These are phyloP conservation scores for Ustilago trichophora DNA, from an alignment of 1,284 basidiomycete genomes.

Conservation along the genomic window DNA sequence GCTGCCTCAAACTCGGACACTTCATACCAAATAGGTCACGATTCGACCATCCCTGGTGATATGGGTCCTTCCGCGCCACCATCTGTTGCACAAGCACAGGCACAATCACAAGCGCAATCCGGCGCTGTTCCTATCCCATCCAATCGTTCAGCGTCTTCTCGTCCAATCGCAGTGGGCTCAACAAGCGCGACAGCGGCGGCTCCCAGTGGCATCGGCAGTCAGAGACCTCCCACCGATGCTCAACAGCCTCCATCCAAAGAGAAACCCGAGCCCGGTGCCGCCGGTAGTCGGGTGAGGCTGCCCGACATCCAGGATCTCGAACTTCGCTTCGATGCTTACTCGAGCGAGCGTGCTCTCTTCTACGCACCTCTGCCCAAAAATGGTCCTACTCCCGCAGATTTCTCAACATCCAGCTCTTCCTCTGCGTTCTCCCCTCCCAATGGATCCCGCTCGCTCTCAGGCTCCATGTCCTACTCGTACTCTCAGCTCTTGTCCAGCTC, in stretches of 20 bases:
- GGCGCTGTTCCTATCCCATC: slow-evolving; percentile 8
- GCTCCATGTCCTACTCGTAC: slow-evolving; percentile 36
- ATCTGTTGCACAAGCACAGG: too few relatives aligned
- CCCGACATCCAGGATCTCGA: slow-evolving; percentile 42
- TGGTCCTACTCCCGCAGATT: slow-evolving; percentile 22
- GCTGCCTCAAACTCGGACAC: not conserved
- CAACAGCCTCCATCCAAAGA: not conserved
- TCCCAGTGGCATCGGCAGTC: not conserved
- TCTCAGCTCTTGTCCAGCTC: slow-evolving; percentile 38
- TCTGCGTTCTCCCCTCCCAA: slow-evolving; percentile 24
- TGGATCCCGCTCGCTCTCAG: slow-evolving; percentile 32
- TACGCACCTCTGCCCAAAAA: slow-evolving; percentile 40
- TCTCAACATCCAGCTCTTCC: slow-evolving; percentile 25
- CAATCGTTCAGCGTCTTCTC: not conserved
- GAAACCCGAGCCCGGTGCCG: slow-evolving; percentile 18
- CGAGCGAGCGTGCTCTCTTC: slow-evolving; percentile 37
- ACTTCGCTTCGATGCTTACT: slow-evolving; percentile 31
- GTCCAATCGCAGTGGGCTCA: not conserved
- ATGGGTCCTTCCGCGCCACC: slow-evolving; percentile 11
- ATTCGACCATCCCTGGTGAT: not conserved
- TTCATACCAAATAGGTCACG: too few relatives aligned
- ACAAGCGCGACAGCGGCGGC: too few relatives aligned
- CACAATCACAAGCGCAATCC: not conserved
- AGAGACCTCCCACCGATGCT: not conserved
- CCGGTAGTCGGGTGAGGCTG: slow-evolving; percentile 27